Conservation (phyloP, 2,329 filamentous ascomycete species). For the Diaporthe citrichinensis region DNA sequence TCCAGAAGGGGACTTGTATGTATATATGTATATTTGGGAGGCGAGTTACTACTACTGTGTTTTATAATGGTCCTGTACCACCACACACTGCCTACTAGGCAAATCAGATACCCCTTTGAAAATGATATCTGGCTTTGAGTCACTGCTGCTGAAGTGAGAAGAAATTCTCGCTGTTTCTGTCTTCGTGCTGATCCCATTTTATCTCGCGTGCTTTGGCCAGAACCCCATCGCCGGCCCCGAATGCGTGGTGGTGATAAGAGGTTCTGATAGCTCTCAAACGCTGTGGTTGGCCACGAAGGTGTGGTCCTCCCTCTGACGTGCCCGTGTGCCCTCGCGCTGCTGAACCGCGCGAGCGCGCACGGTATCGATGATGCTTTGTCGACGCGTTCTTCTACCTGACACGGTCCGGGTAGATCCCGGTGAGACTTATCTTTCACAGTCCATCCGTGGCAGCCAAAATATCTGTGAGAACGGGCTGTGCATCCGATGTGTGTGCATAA, state of each 20-base stretch:
- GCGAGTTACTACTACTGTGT: conserved; percentile 20
- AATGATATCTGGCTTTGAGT: conserved; percentile 41
- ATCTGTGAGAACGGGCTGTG: neutral
- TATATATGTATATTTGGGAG: conserved; percentile 25
- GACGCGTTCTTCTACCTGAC: neutral
- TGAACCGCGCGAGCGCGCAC: neutral
- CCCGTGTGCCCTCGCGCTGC: neutral
- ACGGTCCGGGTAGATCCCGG: neutral
- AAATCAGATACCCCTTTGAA: conserved; percentile 41
- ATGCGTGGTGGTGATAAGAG: neutral
- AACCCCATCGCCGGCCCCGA: neutral
- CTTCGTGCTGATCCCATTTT: neutral
- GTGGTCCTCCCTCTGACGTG: neutral
- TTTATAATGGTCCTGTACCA: conserved; percentile 38
- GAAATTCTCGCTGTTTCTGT: conserved; percentile 26
- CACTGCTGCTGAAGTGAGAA: conserved; percentile 6
- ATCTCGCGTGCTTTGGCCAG: conserved; percentile 13
- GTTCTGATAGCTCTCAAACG: neutral
- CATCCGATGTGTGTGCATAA: neutral
- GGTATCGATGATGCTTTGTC: neutral
- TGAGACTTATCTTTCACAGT: fast-evolving
- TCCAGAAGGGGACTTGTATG: conserved; percentile 24
- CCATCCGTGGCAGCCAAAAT: neutral
- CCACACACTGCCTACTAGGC: conserved; percentile 40
- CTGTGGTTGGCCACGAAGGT: neutral